Evolutionary conservation across 352 stramenopile genomes (phyloP), one percentile per base, ranked within the genome.

Genomic region (Phytophthora fragariaefolia): DNA sequence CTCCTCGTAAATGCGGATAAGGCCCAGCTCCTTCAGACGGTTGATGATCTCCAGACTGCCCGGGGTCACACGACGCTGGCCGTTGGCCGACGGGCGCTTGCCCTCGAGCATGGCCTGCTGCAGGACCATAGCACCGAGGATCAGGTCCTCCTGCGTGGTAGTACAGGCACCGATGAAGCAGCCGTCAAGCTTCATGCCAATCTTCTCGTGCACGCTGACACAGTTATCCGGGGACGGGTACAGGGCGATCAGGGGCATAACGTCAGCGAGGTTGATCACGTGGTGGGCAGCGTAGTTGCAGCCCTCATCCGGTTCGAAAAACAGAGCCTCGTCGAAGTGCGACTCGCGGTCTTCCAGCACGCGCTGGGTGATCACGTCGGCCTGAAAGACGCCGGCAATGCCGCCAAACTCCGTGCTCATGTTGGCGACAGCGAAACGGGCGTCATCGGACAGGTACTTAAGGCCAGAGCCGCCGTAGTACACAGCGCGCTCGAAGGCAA

Each of bases 131-230:
- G 86, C 86, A 5, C 82, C 84, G 0, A 94, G 78, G 42, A 94
- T 91, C 66, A 94, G 50, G 28, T 94, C 86, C 62, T 94, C 86
- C 69, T 94, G 81, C 1, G 86, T 91, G 6, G 86, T 94, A 1
- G 86, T 94, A 51, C 86, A 94, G 2, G 86, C 86, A 28, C 86
- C 86, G 52, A 94, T 94, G 71, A 94, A 94, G 69, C 84, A 92
- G 28, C 86, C 86, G 50, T 94, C 84, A 1, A 94, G 79, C 56
- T 79, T 68, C 86, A 94, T 94, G 34, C 81, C 83, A 13, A 90
- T 36, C 66, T 91, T 89, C 66, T 91, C 83, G 4, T 65, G 54
- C 18, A 93, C 82, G 7, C 75, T 66, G 13, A 91, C 85, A 46
- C 85, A 93, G 76, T 94, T 94, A 64, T 94, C 86, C 1, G 86